Conservation (phyloP, 306 rosid species). For the Potentilla sterilis region DNA sequence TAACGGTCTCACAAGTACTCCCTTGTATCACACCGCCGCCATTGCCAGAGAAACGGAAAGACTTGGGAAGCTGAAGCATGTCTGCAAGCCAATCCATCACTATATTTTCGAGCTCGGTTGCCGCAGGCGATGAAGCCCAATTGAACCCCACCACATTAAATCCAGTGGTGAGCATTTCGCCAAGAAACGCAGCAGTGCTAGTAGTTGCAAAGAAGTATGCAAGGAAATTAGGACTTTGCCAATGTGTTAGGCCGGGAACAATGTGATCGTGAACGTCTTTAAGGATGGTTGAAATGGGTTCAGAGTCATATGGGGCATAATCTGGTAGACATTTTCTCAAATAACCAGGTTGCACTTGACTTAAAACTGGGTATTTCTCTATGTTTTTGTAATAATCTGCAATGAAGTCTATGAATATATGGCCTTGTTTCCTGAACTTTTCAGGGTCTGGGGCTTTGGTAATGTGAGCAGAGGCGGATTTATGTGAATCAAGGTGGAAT, state of each 20-base stretch:
- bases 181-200: constrained; percentile 30
- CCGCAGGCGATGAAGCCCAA: constrained; percentile 46
- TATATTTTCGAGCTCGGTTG: constrained; percentile 39
- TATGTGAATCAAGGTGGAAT: not conserved
- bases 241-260: constrained; percentile 44
- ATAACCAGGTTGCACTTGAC: constrained; percentile 39
- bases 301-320: constrained; percentile 29
- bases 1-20: constrained; percentile 43
- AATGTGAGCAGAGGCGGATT: not conserved
- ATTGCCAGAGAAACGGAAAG: constrained; percentile 30
- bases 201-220: constrained; percentile 24
- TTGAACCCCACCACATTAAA: constrained; percentile 38
- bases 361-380: constrained; percentile 34
- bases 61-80: constrained; percentile 36
- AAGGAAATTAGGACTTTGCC: constrained; percentile 36
- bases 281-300: constrained; percentile 36
- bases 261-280: constrained; percentile 29
- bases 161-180: constrained; percentile 40
- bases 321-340: constrained; percentile 25
- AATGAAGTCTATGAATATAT: constrained; percentile 36
- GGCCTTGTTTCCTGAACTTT: constrained; percentile 39
- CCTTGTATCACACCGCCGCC: constrained; percentile 43
- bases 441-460: constrained; percentile 23
- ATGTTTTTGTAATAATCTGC: constrained; percentile 36
- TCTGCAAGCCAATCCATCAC: constrained; percentile 52